A percentile compares a stretch with the other conserved stretches of the same genome.
Conservation (phyloP, 2,329 filamentous ascomycete genomes). For the Fusarium veterinarium region DNA sequence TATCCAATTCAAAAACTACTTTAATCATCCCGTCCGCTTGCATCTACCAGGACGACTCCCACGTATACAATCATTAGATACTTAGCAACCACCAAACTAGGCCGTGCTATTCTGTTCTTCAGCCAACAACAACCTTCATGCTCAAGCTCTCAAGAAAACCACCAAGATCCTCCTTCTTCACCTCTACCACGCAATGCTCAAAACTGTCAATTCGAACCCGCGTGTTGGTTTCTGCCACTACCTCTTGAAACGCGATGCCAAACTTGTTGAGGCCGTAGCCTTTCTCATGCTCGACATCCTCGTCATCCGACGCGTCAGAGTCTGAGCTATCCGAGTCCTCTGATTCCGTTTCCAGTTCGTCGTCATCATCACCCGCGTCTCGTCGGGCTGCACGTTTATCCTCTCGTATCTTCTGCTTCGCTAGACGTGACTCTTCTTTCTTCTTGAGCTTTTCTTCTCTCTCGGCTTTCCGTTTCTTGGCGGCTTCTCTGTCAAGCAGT, state of each 20-base stretch:
- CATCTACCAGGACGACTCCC: slow-evolving; percentile 17
- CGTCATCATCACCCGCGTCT: slow-evolving; percentile 59
- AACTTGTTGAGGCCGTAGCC: slow-evolving; percentile 88
- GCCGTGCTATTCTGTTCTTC: slow-evolving; percentile 1
- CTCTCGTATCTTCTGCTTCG: slow-evolving; percentile 68
- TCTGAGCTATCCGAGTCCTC: slow-evolving; percentile 56
- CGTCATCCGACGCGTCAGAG: slow-evolving; percentile 63
- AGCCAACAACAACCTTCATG: slow-evolving; percentile 85
- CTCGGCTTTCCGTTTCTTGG: slow-evolving; percentile 71
- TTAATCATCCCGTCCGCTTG: slow-evolving; percentile 11
- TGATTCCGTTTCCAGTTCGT: slow-evolving; percentile 60
- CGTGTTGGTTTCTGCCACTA: slow-evolving; percentile 90
- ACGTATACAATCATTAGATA: slow-evolving; percentile 17
- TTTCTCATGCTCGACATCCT: slow-evolving; percentile 64
- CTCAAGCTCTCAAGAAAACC: slow-evolving; percentile 93
- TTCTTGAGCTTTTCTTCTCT: slow-evolving; percentile 72
- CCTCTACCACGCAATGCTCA: slow-evolving; percentile 96
- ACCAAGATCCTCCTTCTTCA: slow-evolving; percentile 93
- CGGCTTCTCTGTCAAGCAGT: slow-evolving; percentile 74
- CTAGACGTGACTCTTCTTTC: slow-evolving; percentile 67
- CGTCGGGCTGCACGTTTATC: slow-evolving; percentile 71
- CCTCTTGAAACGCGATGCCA: slow-evolving; percentile 94
- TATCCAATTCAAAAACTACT: slow-evolving; percentile 15
- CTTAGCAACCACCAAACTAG: neutral
- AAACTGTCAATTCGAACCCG: slow-evolving; percentile 95